Conservation (phyloP, 345 rosid species). For the Camelina neglecta region DNA sequence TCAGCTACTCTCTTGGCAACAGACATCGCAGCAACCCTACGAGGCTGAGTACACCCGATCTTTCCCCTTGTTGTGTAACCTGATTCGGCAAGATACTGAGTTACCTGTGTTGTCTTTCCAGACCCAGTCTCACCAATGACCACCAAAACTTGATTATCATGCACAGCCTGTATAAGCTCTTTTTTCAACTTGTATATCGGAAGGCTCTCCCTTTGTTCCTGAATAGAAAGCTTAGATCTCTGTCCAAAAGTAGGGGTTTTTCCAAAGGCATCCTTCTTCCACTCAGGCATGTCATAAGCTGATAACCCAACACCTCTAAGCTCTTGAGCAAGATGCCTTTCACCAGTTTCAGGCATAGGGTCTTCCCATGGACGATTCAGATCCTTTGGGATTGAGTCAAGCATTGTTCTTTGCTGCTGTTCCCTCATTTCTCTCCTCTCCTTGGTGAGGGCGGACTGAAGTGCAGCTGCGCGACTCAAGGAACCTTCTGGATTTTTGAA, state of each 20-base stretch:
- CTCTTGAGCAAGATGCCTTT: slow-evolving; percentile 93
- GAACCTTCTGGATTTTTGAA: slow-evolving; percentile 96
- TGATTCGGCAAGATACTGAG: slow-evolving; percentile 83
- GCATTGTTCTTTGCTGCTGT: slow-evolving; percentile 89
- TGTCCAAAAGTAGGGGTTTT: slow-evolving; percentile 81
- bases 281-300: slow-evolving; percentile 87
- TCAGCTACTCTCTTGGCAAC: slow-evolving; percentile 92
- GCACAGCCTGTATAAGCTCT: slow-evolving; percentile 85
- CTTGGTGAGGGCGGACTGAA: slow-evolving; percentile 89
- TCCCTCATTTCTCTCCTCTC: slow-evolving; percentile 83
- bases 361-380: slow-evolving; percentile 99
- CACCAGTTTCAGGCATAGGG: slow-evolving; percentile 91
- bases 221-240: slow-evolving; percentile 84
- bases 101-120: slow-evolving; percentile 85
- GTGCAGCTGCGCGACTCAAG: slow-evolving; percentile 88
- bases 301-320: slow-evolving; percentile 90
- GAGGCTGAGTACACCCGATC: slow-evolving; percentile 90
- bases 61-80: slow-evolving; percentile 79
- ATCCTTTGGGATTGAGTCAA: slow-evolving; percentile 95
- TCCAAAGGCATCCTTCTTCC: slow-evolving; percentile 94
- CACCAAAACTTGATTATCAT: slow-evolving; percentile 81
- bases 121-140: slow-evolving; percentile 92
- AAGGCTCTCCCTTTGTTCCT: slow-evolving; percentile 88
- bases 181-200: slow-evolving; percentile 89
- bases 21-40: slow-evolving; percentile 85